These are phyloP conservation scores for Lichtheimia ornata DNA, from an alignment of 371 early-diverging fungal species.

Conservation along the genomic window DNA sequence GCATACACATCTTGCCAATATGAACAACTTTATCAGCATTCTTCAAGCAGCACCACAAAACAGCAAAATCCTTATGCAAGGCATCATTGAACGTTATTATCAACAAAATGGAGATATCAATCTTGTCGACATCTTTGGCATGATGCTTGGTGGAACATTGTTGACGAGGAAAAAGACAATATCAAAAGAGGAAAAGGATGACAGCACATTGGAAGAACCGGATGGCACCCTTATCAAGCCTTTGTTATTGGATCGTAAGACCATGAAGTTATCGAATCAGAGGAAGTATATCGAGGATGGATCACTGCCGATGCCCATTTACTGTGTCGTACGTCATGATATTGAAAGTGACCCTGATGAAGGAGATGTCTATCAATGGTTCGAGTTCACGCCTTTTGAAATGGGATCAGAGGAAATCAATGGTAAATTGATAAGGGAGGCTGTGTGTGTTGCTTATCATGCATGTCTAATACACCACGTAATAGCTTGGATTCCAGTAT, in stretches of 20 bases:
- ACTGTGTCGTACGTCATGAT: conserved; percentile 69
- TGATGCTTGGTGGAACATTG: conserved; percentile 59
- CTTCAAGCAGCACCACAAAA: conserved; percentile 37
- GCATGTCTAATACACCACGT: background rate
- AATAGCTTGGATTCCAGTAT: conserved; percentile 71
- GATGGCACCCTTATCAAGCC: conserved; percentile 11
- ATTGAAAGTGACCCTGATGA: conserved; percentile 9
- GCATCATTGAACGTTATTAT: conserved; percentile 52
- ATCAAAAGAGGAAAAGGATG: conserved; percentile 1
- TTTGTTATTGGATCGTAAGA: conserved; percentile 18
- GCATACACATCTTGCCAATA: conserved; percentile 36
- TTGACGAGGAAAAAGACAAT: conserved; percentile 33
- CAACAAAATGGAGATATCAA: conserved; percentile 51
- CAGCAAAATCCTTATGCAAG: conserved; percentile 51
- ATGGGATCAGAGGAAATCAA: conserved; percentile 74
- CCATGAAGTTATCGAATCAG: conserved; percentile 40
- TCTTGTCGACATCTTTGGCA: conserved; percentile 73
- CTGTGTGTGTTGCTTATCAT: background rate
- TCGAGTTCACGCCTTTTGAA: conserved; percentile 79
- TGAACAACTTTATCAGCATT: conserved; percentile 34
- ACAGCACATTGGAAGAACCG: background rate
- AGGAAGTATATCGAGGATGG: conserved; percentile 62
- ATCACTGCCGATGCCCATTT: conserved; percentile 72
- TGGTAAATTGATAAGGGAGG: conserved; percentile 36
- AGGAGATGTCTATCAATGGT: conserved; percentile 69